phyloP scores from a whole-genome alignment of 768 basidiomycete species.

The Suillus ampliporus region DNA sequence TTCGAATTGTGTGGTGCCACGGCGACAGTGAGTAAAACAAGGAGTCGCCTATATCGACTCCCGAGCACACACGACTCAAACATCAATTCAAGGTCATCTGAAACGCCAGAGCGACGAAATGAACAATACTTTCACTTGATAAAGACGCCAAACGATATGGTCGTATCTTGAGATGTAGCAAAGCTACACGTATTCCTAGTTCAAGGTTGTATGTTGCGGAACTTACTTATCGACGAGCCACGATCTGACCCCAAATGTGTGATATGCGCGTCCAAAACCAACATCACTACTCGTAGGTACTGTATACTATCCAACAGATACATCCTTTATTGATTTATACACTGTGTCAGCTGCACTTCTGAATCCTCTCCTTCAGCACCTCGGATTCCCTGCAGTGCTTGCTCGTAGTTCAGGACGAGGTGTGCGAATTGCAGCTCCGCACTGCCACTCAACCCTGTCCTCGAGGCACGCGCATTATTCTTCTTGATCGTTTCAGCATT shows the following conservation, averaged over 20 bases:
- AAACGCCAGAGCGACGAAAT: slow-evolving; percentile 17
- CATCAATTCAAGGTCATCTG: slow-evolving; percentile 25
- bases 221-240: slow-evolving; percentile 7
- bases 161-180: slow-evolving; percentile 18
- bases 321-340: slow-evolving; percentile 34
- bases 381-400: slow-evolving; percentile 29
- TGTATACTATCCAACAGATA: slow-evolving; percentile 4
- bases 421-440: slow-evolving; percentile 33
- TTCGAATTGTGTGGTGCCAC: slow-evolving; percentile 31
- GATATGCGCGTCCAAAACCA: slow-evolving; percentile 7
- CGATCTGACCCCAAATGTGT: slow-evolving; percentile 5
- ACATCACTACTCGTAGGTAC: slow-evolving; percentile 6
- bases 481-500: slow-evolving; percentile 60
- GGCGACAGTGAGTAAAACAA: slow-evolving; percentile 28
- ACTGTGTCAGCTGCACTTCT: slow-evolving; percentile 31
- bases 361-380: slow-evolving; percentile 25
- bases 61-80: slow-evolving; percentile 36
- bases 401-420: slow-evolving; percentile 36
- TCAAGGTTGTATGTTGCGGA: slow-evolving; percentile 24
- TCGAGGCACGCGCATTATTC: slow-evolving; percentile 52
- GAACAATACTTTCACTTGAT: slow-evolving; percentile 28
- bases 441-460: slow-evolving; percentile 23
- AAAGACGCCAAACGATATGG: slow-evolving; percentile 23
- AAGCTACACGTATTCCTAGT: slow-evolving; percentile 35
- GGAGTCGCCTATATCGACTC: slow-evolving; percentile 19